These are phyloP conservation scores for Penicillium palitans DNA, from an alignment of 2,329 filamentous ascomycete genomes.

Conservation along the genomic window DNA sequence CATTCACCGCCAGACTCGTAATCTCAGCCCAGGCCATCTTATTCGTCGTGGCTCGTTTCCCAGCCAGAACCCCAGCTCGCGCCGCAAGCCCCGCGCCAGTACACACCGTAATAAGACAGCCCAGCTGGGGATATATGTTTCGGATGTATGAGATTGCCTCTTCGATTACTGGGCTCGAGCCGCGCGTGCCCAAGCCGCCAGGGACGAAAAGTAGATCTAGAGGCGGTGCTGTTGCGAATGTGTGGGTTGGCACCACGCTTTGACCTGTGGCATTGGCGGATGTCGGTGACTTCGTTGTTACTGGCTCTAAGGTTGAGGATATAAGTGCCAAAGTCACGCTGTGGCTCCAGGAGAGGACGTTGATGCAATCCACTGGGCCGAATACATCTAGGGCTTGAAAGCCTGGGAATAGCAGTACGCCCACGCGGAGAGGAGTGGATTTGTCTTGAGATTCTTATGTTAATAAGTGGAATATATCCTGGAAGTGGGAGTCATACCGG, in stretches of 20 bases:
- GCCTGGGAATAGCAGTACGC: conserved; percentile 40
- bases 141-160: conserved; percentile 49
- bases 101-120: conserved; percentile 65
- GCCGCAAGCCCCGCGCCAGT: conserved; percentile 64
- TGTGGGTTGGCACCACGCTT: conserved; percentile 53
- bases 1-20: conserved; percentile 50
- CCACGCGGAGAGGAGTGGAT: conserved; percentile 11
- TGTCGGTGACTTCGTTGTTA: conserved; percentile 31
- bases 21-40: conserved; percentile 58
- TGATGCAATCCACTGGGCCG: conserved; percentile 52
- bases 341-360: conserved; percentile 23
- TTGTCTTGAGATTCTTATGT: not conserved
- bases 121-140: conserved; percentile 49
- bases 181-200: conserved; percentile 56
- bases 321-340: conserved; percentile 32
- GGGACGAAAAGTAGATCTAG: conserved; percentile 67
- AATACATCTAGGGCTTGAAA: conserved; percentile 47
- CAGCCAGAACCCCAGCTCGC: conserved; percentile 60
- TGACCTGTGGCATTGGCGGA: conserved; percentile 34
- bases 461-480: not conserved
- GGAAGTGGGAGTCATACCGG: not conserved
- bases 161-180: conserved; percentile 30
- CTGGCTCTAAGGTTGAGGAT: conserved; percentile 34
- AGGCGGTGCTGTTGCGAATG: conserved; percentile 54
- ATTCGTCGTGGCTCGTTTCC: conserved; percentile 64